Evolutionary conservation across 2,329 filamentous ascomycete species (phyloP), one percentile per base, ranked within the genome.

Genomic region (Plectosphaerella sp.): DNA sequence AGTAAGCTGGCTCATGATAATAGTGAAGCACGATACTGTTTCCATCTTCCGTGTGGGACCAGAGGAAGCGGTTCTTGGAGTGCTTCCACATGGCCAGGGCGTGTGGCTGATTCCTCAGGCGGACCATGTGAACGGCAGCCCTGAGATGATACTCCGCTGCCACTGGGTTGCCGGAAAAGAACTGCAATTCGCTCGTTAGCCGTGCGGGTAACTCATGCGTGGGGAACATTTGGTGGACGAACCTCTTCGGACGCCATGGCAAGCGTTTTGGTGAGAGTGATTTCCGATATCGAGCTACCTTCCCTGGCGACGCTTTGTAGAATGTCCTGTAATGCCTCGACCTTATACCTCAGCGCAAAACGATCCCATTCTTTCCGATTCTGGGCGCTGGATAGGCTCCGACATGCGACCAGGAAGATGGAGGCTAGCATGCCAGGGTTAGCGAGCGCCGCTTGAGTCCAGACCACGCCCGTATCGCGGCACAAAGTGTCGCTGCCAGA

Each of bases 361-460:
- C 28, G 28, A 5, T 33, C 28, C 28, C 28, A 33, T 9, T 33
- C 28, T 33, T 33, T 9, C 11, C 28, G 28, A 33, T 33, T 33
- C 28, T 33, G 28, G 11, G 28, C 28, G 28, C 11, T 20, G 42
- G 53, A 36, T 1, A 61, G 41, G 33, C 54, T 56, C 3, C 57
- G 56, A 28, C 56, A 60, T 0, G 59, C 45, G 11, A 43, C 50
- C 33, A 61, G 52, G 11, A 59, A 52, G 6, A 61, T 36, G 24
- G 47, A 41, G 3, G 53, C 55, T 9, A 61, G 51, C 58, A 61
- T 60, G 10, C 58, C 60, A 4, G 28, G 18, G 47, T 62, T 59
- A 16, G 48, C 36, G 24, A 47, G 37, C 14, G 59, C 52, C 12
- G 52, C 42, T 5, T 50, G 58, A 7, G 60, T 22, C 58, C 58